A percentile compares a stretch with the other conserved stretches of the same genome.
Evolutionary conservation across 116 monocot genomes (phyloP).

Genomic region (Trichopus zeylanicus): DNA sequence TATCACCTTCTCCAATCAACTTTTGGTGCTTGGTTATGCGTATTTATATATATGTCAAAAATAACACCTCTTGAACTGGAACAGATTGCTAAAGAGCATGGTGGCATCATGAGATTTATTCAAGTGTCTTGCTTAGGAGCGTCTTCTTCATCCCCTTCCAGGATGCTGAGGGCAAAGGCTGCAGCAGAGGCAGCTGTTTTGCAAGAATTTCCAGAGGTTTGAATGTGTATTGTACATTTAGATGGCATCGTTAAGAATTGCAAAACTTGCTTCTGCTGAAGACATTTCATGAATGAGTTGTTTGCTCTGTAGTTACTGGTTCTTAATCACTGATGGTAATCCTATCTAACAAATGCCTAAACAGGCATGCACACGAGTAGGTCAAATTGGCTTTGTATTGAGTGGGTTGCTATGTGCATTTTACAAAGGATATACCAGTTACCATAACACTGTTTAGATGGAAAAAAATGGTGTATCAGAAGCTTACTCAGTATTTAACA

Average conservation of each 20-base stretch:
- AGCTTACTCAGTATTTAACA: too few species aligned
- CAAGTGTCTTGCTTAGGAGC: conserved; percentile 94
- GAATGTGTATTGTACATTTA: neutral
- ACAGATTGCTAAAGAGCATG: conserved; percentile 99
- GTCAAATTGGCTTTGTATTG: neutral
- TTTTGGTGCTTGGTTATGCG: neutral
- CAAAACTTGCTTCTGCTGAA: too few species aligned
- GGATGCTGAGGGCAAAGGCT: conserved; percentile 84
- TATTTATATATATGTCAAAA: neutral
- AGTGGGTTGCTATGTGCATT: too few species aligned
- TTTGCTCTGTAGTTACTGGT: too few species aligned
- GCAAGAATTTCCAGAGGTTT: conserved; percentile 77
- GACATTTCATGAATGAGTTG: too few species aligned
- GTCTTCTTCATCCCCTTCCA: conserved; percentile 79
- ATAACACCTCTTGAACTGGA: too few species aligned
- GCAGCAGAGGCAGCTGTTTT: conserved; percentile 84
- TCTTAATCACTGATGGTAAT: too few species aligned
- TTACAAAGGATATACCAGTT: too few species aligned
- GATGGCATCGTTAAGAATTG: too few species aligned
- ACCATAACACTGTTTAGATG: too few species aligned
- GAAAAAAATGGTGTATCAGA: too few species aligned
- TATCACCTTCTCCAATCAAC: too few species aligned
- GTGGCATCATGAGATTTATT: conserved; percentile 93
- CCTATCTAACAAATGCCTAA: neutral
- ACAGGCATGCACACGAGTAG: neutral